Conservation (phyloP, 148 eudicot species). For the Diospyros lotus region DNA sequence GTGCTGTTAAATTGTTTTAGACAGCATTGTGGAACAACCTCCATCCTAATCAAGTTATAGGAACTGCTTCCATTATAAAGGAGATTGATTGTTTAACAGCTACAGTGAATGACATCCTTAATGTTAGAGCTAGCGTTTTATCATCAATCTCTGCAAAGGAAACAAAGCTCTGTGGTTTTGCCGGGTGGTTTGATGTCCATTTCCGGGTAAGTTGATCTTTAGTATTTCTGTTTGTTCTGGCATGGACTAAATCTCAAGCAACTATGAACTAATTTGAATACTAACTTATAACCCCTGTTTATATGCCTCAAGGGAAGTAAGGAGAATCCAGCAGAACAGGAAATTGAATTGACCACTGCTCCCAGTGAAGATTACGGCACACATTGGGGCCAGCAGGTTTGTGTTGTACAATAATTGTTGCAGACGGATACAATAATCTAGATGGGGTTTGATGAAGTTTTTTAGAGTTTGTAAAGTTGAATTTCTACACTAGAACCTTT, state of each 20-base stretch:
- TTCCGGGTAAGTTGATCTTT: conserved; percentile 69
- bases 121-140: conserved; percentile 45
- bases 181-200: conserved; percentile 99
- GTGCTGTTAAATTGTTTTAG: conserved; percentile 30
- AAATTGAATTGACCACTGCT: conserved; percentile 84
- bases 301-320: conserved; percentile 52
- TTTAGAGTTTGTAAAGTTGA: background rate
- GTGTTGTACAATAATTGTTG: conserved; percentile 13
- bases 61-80: conserved; percentile 54
- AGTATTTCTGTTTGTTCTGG: background rate
- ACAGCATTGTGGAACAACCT: conserved; percentile 93
- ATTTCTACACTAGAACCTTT: background rate
- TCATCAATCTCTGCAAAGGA: conserved; percentile 51
- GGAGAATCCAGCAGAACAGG: conserved; percentile 60
- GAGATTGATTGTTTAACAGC: conserved; percentile 85
- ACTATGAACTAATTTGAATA: background rate
- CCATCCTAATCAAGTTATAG: conserved; percentile 88
- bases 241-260: background rate
- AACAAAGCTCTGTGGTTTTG: conserved; percentile 69
- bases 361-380: conserved; percentile 64
- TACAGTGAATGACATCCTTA: conserved; percentile 66
- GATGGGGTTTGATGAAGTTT: background rate
- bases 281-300: conserved; percentile 14
- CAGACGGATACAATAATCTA: background rate
- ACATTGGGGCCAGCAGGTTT: conserved; percentile 99